These are phyloP conservation scores for Avicennia marina DNA, from an alignment of 257 asterid species.

Conservation along the genomic window DNA sequence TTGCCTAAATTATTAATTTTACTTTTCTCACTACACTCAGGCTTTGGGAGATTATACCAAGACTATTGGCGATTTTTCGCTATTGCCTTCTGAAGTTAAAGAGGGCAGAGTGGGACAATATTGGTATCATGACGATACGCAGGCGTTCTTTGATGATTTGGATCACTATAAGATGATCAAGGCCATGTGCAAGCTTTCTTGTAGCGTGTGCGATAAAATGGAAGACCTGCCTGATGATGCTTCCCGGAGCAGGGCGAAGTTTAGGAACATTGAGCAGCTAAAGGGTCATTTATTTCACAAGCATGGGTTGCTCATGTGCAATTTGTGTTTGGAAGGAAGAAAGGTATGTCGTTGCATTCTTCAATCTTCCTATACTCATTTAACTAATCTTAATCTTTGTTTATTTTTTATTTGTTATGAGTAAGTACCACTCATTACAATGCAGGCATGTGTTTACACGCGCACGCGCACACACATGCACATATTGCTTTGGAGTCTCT, in stretches of 20 bases:
- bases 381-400: neutral
- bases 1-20: neutral
- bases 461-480: too few relatives aligned
- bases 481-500: neutral
- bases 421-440: neutral
- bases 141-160: conserved; percentile 79
- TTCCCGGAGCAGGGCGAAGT: conserved; percentile 53
- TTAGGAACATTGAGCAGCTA: conserved; percentile 84
- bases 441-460: neutral
- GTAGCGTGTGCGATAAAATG: conserved; percentile 72
- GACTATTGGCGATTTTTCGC: conserved; percentile 56
- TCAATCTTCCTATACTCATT: conserved; percentile 3
- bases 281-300: conserved; percentile 82
- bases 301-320: conserved; percentile 83
- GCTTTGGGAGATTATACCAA: conserved; percentile 87
- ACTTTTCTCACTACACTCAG: conserved; percentile 25
- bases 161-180: conserved; percentile 95
- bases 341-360: conserved; percentile 44
- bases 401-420: neutral
- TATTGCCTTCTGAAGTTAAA: conserved; percentile 56
- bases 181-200: conserved; percentile 98
- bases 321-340: conserved; percentile 95
- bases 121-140: conserved; percentile 94
- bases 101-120: conserved; percentile 76
- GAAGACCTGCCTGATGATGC: conserved; percentile 46